Base-by-base conservation (phyloP, 2,329 filamentous ascomycete genomes). In the Beauveria brongniartii region DNA sequence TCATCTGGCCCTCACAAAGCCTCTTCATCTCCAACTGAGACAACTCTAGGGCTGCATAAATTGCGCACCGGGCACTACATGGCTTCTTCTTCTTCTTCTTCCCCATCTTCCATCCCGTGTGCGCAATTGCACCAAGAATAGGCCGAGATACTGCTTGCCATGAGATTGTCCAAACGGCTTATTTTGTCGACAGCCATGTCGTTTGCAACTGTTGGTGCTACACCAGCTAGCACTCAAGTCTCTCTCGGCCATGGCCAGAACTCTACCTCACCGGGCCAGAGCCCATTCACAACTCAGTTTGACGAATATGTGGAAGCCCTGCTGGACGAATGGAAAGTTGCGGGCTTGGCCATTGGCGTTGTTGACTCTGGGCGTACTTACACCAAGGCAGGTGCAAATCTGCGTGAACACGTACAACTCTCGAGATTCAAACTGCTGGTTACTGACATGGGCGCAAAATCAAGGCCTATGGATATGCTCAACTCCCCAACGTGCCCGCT, bases 281-380 rank as follows among this genome's bases (percentile, higher is more conserved):
- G 56, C 55, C 65, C 65, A 1, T 61, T 68, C 28, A 65, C 59
- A 5, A 26, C 56, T 12, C 61, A 61, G 9, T 63, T 65, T 18
- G 56, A 53, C 26, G 20, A 51, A 3, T 64, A 61, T 28, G 55
- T 63, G 12, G 46, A 63, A 6, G 22, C 52, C 7, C 28, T 58
- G 2, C 62, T 72, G 16, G 59, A 69, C 2, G 53, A 73, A 53
- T 82, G 74, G 74, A 74, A 79, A 54, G 75, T 81, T 9, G 78
- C 80, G 1, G 81, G 79, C 0, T 53, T 82, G 4, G 72, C 80
- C 2, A 72, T 83, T 24, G 78, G 76, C 0, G 71, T 83, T 24
- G 69, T 82, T 9, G 75, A 81, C 63, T 75, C 75, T 1, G 69
- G 79, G 9, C 63, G 74, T 3, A 75, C 72, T 5, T 76, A 71